Evolutionary conservation across 2,329 filamentous ascomycete species (phyloP).

Genomic region (Colletotrichum godetiae): DNA sequence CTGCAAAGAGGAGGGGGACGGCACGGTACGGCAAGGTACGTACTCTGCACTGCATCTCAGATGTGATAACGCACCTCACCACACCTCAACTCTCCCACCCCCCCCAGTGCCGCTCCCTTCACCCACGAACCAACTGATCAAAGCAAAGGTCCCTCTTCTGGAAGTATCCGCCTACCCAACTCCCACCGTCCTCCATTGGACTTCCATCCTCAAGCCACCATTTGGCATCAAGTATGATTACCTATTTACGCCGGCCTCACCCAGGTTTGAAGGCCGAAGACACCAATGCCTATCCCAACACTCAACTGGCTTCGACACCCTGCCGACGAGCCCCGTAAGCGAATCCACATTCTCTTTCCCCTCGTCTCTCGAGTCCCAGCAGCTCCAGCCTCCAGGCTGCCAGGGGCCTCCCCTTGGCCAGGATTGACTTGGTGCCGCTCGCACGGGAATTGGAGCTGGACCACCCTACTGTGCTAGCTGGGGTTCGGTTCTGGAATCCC

Average conservation of each 20-base stretch:
- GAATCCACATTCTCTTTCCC: neutral
- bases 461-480: neutral
- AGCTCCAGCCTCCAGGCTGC: neutral
- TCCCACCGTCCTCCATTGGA: neutral
- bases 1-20: neutral
- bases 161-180: neutral
- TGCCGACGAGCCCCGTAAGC: neutral
- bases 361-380: slow-evolving; percentile 11
- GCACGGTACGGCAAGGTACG: neutral
- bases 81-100: neutral
- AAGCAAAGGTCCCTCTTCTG: neutral
- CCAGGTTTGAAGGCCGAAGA: neutral
- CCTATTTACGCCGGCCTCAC: neutral
- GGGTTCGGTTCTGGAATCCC: slow-evolving; percentile 19
- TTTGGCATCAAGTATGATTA: neutral
- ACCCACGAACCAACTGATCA: slow-evolving; percentile 22
- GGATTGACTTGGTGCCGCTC: slow-evolving; percentile 11
- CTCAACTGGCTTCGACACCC: neutral
- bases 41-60: slow-evolving; percentile 26
- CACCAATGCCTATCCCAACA: neutral
- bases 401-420: slow-evolving; percentile 5
- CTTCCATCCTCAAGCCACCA: neutral
- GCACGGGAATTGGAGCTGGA: slow-evolving; percentile 17
- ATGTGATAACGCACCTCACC: slow-evolving; percentile 30
- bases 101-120: slow-evolving; percentile 19